These are phyloP conservation scores for Naumovozyma dairenensis DNA, from an alignment of 805 yeast genomes.

Conservation along the genomic window DNA sequence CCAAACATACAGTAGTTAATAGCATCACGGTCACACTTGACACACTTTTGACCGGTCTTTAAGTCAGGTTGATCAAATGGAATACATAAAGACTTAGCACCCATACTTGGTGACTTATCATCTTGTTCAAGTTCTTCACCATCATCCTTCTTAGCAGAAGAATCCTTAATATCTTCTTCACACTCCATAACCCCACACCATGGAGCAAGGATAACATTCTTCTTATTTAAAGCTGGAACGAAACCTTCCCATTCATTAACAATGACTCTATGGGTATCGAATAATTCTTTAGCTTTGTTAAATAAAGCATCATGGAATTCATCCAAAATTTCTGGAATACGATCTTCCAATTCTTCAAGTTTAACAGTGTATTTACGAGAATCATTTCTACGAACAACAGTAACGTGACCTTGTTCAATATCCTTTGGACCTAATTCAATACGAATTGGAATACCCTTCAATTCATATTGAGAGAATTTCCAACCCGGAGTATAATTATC, in stretches of 20 bases:
- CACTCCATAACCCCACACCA: conserved; percentile 95
- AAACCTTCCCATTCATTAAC: conserved; percentile 87
- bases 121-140: conserved; percentile 84
- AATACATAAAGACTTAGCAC: conserved; percentile 96
- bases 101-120: conserved; percentile 97
- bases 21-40: conserved; percentile 71
- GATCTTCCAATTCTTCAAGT: conserved; percentile 52
- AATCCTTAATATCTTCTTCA: conserved; percentile 94
- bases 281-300: conserved; percentile 68
- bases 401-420: conserved; percentile 63
- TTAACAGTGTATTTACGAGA: conserved; percentile 63
- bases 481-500: conserved; percentile 96
- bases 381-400: conserved; percentile 89
- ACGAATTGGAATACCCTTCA: conserved; percentile 91
- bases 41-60: conserved; percentile 74
- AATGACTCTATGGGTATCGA: conserved; percentile 71
- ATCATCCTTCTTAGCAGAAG: conserved; percentile 65
- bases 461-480: conserved; percentile 96
- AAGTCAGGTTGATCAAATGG: conserved; percentile 87
- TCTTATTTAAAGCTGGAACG: conserved; percentile 82
- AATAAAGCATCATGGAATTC: conserved; percentile 69
- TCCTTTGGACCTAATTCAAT: conserved; percentile 96
- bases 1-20: conserved; percentile 89
- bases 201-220: conserved; percentile 86
- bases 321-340: conserved; percentile 70